A percentile compares a stretch with the other conserved stretches of the same genome.
These are phyloP conservation scores for Fusarium sarcochroum DNA, from an alignment of 2,329 filamentous ascomycete species.

Conservation along the genomic window DNA sequence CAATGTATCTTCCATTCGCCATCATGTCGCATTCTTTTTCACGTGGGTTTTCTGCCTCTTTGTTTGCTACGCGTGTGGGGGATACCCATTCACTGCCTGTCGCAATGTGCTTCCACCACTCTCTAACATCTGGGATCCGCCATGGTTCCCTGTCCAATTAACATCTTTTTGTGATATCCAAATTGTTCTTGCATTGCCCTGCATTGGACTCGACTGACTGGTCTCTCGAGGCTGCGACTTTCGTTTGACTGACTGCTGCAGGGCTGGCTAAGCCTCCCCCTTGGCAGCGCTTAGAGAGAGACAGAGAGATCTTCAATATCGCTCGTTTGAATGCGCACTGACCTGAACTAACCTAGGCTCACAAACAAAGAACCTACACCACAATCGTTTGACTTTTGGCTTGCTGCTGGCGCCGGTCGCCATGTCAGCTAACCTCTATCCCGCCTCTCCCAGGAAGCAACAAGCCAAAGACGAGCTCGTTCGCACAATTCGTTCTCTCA, in stretches of 20 bases:
- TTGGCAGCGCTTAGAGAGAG: not conserved
- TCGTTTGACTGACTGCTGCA: not conserved
- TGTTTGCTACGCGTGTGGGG: not conserved
- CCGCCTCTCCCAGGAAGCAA: constrained; percentile 1
- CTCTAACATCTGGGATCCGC: not conserved
- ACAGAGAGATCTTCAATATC: constrained; percentile 9
- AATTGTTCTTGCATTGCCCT: constrained; percentile 14
- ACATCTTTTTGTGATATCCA: constrained; percentile 25
- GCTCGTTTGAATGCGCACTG: constrained; percentile 8
- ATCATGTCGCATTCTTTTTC: not conserved
- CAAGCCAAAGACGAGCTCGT: constrained; percentile 42
- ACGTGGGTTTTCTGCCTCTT: not conserved
- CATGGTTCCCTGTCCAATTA: constrained; percentile 23
- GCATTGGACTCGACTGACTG: not conserved
- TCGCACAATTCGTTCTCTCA: constrained; percentile 46
- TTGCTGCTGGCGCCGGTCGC: constrained; percentile 14
- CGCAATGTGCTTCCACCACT: constrained; percentile 9
- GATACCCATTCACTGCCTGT: constrained; percentile 32
- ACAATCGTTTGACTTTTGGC: constrained; percentile 14
- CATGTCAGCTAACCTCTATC: constrained; percentile 32
- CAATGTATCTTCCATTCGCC: not conserved
- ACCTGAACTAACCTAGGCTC: constrained; percentile 2
- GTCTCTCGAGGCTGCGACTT: constrained; percentile 13
- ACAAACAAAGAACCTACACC: constrained; percentile 6
- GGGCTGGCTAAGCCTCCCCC: constrained; percentile 1